These are phyloP conservation scores for Globisporangium spiculum DNA, from an alignment of 352 stramenopile species.

Conservation along the genomic window DNA sequence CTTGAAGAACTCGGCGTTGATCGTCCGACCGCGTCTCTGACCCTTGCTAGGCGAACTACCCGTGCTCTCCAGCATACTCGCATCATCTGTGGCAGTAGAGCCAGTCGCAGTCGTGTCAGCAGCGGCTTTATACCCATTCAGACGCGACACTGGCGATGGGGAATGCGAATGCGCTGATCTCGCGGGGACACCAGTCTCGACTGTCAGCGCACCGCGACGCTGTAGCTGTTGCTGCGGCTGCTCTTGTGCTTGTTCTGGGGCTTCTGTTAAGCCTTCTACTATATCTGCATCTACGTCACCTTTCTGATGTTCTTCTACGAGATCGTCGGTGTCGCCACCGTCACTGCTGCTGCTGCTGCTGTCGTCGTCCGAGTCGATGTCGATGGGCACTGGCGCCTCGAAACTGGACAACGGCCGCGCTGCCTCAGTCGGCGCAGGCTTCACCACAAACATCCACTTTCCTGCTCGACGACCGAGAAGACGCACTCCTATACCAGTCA, in stretches of 20 bases:
- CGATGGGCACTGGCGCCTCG: slow-evolving; percentile 5
- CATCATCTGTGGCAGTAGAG: too few species aligned
- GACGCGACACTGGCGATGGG: slow-evolving; percentile 5
- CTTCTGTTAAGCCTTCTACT: too few species aligned
- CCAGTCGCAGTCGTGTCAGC: too few species aligned
- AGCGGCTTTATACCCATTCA: background rate
- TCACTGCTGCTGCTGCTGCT: background rate
- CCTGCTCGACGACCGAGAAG: too few species aligned
- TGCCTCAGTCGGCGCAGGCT: background rate
- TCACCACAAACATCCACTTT: background rate
- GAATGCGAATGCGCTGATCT: background rate
- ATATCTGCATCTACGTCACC: too few species aligned
- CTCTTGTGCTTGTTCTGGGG: too few species aligned
- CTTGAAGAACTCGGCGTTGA: slow-evolving; percentile 6
- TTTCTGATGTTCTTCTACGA: background rate
- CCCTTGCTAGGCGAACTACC: background rate
- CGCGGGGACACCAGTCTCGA: background rate
- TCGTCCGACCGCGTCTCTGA: background rate
- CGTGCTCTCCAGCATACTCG: background rate
- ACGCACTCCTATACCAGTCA: too few species aligned
- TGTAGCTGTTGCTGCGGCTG: background rate
- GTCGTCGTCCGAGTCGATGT: slow-evolving; percentile 6
- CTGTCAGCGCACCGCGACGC: background rate
- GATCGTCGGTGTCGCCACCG: background rate
- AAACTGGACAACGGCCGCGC: background rate